A percentile compares a stretch with the other conserved stretches of the same genome.
phyloP scores from a whole-genome alignment of 225 moss, liverwort and hornwort species.

The Lunularia cruciata region DNA sequence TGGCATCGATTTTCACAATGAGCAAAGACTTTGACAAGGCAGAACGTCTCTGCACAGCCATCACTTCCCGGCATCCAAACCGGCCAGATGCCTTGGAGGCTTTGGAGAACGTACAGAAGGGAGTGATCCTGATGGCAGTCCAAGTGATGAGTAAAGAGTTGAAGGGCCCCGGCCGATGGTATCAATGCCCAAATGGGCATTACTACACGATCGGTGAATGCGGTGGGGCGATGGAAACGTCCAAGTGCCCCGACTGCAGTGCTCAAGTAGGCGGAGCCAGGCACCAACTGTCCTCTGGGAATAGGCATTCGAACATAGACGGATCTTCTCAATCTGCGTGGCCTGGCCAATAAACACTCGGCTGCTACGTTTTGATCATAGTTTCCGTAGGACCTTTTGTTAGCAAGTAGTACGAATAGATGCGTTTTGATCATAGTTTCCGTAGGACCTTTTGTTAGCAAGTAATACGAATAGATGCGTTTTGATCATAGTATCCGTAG shows the following conservation, averaged over 20 bases:
- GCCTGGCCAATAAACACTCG: no score
- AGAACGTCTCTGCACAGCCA: constrained; percentile 36
- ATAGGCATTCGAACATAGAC: constrained; percentile 39
- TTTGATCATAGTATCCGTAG: no score
- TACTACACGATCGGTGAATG: constrained; percentile 48
- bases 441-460: no score
- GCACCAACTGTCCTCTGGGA: constrained; percentile 27
- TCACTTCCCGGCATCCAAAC: constrained; percentile 23
- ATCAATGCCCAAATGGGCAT: constrained; percentile 47
- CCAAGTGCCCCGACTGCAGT: constrained; percentile 46
- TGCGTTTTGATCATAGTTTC: no score
- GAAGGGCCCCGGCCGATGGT: constrained; percentile 39
- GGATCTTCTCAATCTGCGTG: constrained; percentile 32
- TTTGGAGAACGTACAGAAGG: constrained; percentile 9
- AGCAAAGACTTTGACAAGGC: constrained; percentile 22
- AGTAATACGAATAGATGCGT: no score
- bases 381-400: no score
- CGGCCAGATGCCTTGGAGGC: constrained; percentile 19
- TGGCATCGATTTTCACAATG: constrained; percentile 21
- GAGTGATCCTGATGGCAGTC: constrained; percentile 22
- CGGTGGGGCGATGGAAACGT: constrained; percentile 33
- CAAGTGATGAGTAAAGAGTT: constrained; percentile 34
- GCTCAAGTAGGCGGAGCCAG: constrained; percentile 33
- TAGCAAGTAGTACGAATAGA: no score
- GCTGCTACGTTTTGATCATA: no score